Evolutionary conservation across 202 grass and related monocot genomes (phyloP), one percentile per base, ranked within the genome.

Genomic region (Thinopyrum obtusiflorum): DNA sequence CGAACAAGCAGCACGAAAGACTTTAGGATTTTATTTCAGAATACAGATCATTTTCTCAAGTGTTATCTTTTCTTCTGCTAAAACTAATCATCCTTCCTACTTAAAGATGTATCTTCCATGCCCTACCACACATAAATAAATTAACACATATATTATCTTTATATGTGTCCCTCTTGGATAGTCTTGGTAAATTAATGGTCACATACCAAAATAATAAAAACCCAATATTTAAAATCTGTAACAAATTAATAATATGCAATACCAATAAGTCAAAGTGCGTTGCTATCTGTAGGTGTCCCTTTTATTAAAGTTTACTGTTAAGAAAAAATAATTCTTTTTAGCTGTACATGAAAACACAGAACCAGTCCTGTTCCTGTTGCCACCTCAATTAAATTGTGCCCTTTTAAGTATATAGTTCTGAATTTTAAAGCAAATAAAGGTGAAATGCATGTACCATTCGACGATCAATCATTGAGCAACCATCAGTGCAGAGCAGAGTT

Each of bases 401-500:
- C 1, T 64, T 66, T 64, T 44, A 82, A 26, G 20, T 61, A 67
- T 80, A 46, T 46, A 12, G 25, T 53, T 63, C 61, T 21, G 87
- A 46, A 77, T 29, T 29, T 63, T 37, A 71, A 92, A 85, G 31
- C 5, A 81, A 64, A 75, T 33, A 35, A 70, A 87, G 57, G 51
- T 28, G 28, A 51, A 79, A 73, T 92, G 46, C 9, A 25, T 83
- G 20, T 95, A 97, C 95, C 95, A 97, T 97, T 79, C 92, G 89
- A 60, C 95, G 95, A 87, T 97, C 95, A 32, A 95, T 87, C 95
- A 97, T 97, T 65, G 92, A 97, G 80, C 95, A 97, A 53, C 95
- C 95, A 93, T 97, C 95, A 63, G 95, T 94, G 73, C 95, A 97
- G 33, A 97, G 92, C 85, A 97, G 87, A 62, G 95, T 95, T 29